Conservation (phyloP, 2,329 filamentous ascomycete species). For the Pezicula radicicola region DNA sequence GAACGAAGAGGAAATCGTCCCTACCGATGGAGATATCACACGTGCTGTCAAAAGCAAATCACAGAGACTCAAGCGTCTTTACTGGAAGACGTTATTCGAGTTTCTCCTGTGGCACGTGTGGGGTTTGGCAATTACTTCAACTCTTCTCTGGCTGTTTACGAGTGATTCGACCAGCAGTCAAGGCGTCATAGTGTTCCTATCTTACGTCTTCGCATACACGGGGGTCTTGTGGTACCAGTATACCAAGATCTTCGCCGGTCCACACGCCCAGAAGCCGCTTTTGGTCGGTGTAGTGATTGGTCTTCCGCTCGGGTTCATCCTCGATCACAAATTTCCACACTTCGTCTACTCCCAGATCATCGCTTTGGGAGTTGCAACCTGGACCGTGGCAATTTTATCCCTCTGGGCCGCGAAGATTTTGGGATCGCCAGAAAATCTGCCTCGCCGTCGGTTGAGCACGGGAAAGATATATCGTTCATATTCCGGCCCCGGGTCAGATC, state of each 20-base stretch:
- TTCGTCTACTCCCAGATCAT: slow-evolving; percentile 44
- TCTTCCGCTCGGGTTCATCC: slow-evolving; percentile 40
- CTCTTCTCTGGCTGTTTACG: slow-evolving; percentile 48
- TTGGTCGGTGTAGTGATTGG: slow-evolving; percentile 42
- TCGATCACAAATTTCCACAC: slow-evolving; percentile 33
- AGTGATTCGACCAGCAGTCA: slow-evolving; percentile 30
- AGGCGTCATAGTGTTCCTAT: slow-evolving; percentile 14
- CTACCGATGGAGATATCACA: slow-evolving; percentile 40
- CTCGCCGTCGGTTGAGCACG: slow-evolving; percentile 5
- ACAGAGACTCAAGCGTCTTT: slow-evolving; percentile 35
- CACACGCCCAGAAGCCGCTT: slow-evolving; percentile 45
- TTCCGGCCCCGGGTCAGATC: slow-evolving; percentile 31
- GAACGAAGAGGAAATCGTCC: slow-evolving; percentile 39
- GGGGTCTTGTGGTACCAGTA: slow-evolving; percentile 47
- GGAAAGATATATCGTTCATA: slow-evolving; percentile 8
- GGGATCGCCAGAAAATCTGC: slow-evolving; percentile 34
- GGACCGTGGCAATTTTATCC: slow-evolving; percentile 48
- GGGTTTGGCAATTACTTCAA: slow-evolving; percentile 45
- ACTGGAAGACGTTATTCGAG: slow-evolving; percentile 45
- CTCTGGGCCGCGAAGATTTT: slow-evolving; percentile 45
- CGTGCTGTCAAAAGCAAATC: slow-evolving; percentile 18
- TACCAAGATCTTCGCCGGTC: slow-evolving; percentile 48
- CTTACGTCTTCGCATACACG: slow-evolving; percentile 19
- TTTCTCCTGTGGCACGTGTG: slow-evolving; percentile 50
- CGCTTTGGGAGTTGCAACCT: slow-evolving; percentile 44